Base-by-base conservation (phyloP, 306 rosid species). In the Ziziphus jujuba region DNA sequence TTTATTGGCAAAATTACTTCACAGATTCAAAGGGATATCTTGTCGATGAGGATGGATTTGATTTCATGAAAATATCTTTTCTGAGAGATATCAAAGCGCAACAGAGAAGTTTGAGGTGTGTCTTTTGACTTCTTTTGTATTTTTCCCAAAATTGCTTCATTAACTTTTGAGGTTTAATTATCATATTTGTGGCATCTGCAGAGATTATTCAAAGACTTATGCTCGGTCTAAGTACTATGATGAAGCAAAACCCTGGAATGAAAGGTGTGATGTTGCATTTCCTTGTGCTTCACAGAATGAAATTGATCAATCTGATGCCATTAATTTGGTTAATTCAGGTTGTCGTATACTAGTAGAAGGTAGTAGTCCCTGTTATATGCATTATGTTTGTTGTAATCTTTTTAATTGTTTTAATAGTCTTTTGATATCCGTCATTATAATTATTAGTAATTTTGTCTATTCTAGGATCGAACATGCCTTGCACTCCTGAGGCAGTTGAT, bases 21-120 rank as follows among this genome's bases (percentile, higher is more conserved):
- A 56, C 92, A 93, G 98, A 93, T 82, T 90, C 97, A 23, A 93
- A 82, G 74, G 98, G 98, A 44, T 93, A 87, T 86, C 76, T 93
- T 76, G 93, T 90, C 80, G 98, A 93, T 74, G 98, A 93, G 75
- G 98, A 93, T 61, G 98, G 98, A 68, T 93, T 93, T 77, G 98
- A 93, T 74, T 90, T 81, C 82, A 80, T 84, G 87, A 93, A 93
- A 84, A 84, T 93, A 71, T 81, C 91, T 62, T 79, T 93, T 68
- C 78, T 93, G 72, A 83, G 98, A 85, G 98, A 90, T 72, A 81
- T 93, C 76, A 93, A 93, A 79, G 82, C 90, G 66, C 97, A 93
- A 71, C 91, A 93, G 72, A 86, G 97, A 81, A 93, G 96, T 80
- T 82, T 89, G 72, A 89, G 96, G 98, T 85, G 61, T 69, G 67